Percentiles rank a stretch among this genome's conserved stretches.
Conservation (phyloP, 1,139 yeast species). For the Wickerhamomyces sp. region DNA sequence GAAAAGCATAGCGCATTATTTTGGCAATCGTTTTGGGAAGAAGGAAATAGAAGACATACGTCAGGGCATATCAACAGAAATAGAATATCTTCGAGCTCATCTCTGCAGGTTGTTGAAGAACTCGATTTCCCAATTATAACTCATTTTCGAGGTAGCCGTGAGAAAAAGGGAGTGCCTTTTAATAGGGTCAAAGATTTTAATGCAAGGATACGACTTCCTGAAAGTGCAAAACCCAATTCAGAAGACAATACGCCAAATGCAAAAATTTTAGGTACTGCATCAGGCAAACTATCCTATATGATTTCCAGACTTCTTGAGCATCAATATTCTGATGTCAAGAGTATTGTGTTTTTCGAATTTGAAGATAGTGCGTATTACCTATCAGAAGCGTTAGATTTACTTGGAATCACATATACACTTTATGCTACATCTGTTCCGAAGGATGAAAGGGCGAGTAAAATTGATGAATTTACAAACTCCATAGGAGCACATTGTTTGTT, state of each 20-base stretch:
- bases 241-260: slow-evolving; percentile 17
- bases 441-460: slow-evolving; percentile 46
- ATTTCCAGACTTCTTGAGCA: slow-evolving; percentile 50
- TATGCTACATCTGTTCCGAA: slow-evolving; percentile 59
- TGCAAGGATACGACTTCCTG: background rate
- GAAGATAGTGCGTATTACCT: slow-evolving; percentile 68
- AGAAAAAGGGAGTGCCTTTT: slow-evolving; percentile 1
- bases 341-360: slow-evolving; percentile 64
- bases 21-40: slow-evolving; percentile 52
- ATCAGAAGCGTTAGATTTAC: slow-evolving; percentile 56
- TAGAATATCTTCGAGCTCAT: too few relatives aligned
- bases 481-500: slow-evolving; percentile 48
- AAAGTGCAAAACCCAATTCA: background rate
- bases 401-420: slow-evolving; percentile 56
- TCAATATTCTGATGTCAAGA: slow-evolving; percentile 42
- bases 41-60: slow-evolving; percentile 34
- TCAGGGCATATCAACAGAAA: too few relatives aligned
- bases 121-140: slow-evolving; percentile 13
- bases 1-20: slow-evolving; percentile 35
- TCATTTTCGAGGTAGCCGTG: slow-evolving; percentile 14
- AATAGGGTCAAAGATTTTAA: slow-evolving; percentile 1
- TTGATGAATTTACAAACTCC: slow-evolving; percentile 46
- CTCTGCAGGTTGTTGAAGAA: slow-evolving; percentile 15
- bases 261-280: slow-evolving; percentile 50
- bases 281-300: slow-evolving; percentile 58